A percentile compares a stretch with the other conserved stretches of the same genome.
These are phyloP conservation scores for Platismatia glauca DNA, from an alignment of 495 filamentous ascomycete genomes.

Conservation along the genomic window DNA sequence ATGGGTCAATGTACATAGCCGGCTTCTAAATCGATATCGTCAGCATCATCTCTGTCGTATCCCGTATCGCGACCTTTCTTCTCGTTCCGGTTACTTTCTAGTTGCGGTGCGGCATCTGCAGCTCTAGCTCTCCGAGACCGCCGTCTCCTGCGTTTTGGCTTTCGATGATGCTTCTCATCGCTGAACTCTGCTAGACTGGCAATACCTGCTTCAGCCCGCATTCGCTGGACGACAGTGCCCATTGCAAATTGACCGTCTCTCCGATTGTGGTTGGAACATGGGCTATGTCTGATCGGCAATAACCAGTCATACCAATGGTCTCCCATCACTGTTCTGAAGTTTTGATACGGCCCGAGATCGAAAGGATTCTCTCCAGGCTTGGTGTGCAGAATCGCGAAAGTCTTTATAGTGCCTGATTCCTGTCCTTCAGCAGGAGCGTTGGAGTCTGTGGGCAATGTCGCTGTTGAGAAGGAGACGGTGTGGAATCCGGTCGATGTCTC, in stretches of 20 bases:
- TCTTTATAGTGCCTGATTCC: conserved; percentile 33
- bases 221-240: conserved; percentile 43
- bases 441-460: conserved; percentile 8
- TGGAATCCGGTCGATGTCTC: conserved; percentile 36
- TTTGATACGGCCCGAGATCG: conserved; percentile 55
- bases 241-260: conserved; percentile 39
- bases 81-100: not conserved
- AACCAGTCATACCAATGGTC: conserved; percentile 61
- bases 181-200: not conserved
- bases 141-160: conserved; percentile 16
- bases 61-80: not conserved
- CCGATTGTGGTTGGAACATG: conserved; percentile 46
- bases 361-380: conserved; percentile 71
- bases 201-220: conserved; percentile 42
- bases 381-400: conserved; percentile 69
- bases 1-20: not conserved
- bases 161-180: conserved; percentile 14
- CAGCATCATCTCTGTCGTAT: conserved; percentile 2
- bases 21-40: conserved; percentile 12
- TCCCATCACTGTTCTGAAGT: conserved; percentile 71
- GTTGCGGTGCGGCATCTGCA: not conserved
- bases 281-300: conserved; percentile 57
- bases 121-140: conserved; percentile 4
- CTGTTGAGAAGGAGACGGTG: conserved; percentile 39
- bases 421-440: conserved; percentile 14